Base-by-base conservation (phyloP, 805 yeast species). In the Saturnispora diversa region DNA sequence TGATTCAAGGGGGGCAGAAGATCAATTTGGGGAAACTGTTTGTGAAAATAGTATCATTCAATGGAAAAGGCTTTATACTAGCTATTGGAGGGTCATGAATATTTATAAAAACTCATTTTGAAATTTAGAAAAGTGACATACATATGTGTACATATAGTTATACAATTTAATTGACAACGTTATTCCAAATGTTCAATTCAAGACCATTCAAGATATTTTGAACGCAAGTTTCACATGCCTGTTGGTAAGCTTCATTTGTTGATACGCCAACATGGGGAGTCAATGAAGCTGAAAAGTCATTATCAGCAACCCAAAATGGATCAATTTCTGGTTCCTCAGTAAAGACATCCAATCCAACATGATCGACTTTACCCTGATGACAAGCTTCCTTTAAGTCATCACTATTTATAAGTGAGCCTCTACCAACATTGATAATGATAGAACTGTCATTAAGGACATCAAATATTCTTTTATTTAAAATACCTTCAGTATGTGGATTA, bases 261-360 rank as follows among this genome's bases (percentile, higher is more conserved):
- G 80, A 70, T 17, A 85, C 77, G 0, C 85, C 92, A 35, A 81
- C 54, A 56, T 84, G 92, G 2, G 92, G 92, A 10, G 81, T 68
- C 32, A 79, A 59, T 0, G 77, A 59, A 12, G 82, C 83, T 11
- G 38, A 17, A 24, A 29, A 44, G 3, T 27, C 29, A 35, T 39
- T 40, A 31, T 40, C 39, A 26, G 41, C 35, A 19, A 41, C 23
- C 44, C 43, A 47, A 22, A 29, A 44, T 5, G 41, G 33, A 25
- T 47, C 47, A 15, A 79, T 69, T 0, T 50, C 37, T 6, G 84
- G 84, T 57, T 84, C 94, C 19, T 72, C 56, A 44, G 72, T 76
- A 55, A 64, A 81, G 5, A 84, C 94, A 51, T 84, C 94, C 24
- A 81, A 55, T 0, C 90, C 92, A 7, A 79, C 84, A 53, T 78